These are phyloP conservation scores for Musa acuminata DNA, from an alignment of 176 grass and related monocot species.

Conservation along the genomic window DNA sequence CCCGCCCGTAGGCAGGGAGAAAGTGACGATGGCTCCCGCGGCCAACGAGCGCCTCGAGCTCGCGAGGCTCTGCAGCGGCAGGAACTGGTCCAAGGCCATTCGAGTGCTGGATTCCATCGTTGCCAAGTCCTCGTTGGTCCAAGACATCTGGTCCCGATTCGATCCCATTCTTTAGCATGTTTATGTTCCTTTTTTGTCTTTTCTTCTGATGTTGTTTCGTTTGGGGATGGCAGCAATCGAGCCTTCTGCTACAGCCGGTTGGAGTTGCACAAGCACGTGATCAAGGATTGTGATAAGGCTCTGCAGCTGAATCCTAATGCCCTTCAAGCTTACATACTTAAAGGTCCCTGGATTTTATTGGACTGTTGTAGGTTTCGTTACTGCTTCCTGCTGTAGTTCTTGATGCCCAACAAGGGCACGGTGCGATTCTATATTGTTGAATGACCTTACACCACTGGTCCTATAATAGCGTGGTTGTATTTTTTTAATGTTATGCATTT, in stretches of 20 bases:
- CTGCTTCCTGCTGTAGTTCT: not conserved
- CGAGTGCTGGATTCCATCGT: constrained; percentile 70
- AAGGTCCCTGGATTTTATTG: constrained; percentile 34
- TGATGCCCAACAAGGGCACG: not conserved
- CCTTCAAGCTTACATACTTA: constrained; percentile 89
- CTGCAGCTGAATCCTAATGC: constrained; percentile 47
- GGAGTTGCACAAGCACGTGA: constrained; percentile 95
- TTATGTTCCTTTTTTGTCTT: not conserved
- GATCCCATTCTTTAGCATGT: constrained; percentile 8
- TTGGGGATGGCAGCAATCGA: constrained; percentile 59
- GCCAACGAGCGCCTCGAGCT: constrained; percentile 64
- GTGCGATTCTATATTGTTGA: too few relatives aligned
- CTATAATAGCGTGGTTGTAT: not conserved
- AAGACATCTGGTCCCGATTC: constrained; percentile 71
- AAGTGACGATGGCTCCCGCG: constrained; percentile 22
- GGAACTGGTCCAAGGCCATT: constrained; percentile 99
- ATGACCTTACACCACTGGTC: too few relatives aligned
- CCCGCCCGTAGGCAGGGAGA: not conserved
- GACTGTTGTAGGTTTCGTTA: not conserved
- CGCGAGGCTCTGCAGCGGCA: constrained; percentile 54
- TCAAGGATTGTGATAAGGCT: constrained; percentile 91
- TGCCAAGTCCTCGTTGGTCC: constrained; percentile 56
- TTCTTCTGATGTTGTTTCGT: not conserved
- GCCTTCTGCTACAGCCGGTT: constrained; percentile 94
- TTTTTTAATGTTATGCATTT: not conserved